Percentiles rank a stretch among this genome's conserved stretches.
These are phyloP conservation scores for Sordariomycetes sp. DNA, from an alignment of 2,329 filamentous ascomycete species.

Conservation along the genomic window DNA sequence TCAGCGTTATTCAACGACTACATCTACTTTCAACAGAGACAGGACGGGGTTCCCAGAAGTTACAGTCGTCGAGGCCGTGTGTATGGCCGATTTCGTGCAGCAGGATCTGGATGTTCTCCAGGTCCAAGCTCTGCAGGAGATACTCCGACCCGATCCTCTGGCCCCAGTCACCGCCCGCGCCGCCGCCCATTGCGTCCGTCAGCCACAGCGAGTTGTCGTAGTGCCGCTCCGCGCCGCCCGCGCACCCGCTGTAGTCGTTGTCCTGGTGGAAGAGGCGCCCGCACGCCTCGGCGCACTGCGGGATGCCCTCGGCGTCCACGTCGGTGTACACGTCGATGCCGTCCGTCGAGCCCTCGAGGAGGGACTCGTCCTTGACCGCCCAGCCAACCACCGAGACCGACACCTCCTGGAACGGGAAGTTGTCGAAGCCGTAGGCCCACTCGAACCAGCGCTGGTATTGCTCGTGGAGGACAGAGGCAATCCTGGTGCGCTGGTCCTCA, in stretches of 20 bases:
- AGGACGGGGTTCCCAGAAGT: slow-evolving; percentile 10
- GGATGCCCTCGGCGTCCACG: slow-evolving; percentile 24
- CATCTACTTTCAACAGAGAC: neutral
- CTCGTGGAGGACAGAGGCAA: slow-evolving; percentile 21
- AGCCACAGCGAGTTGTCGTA: slow-evolving; percentile 36
- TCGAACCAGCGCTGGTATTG: slow-evolving; percentile 29
- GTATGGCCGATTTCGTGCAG: slow-evolving; percentile 35
- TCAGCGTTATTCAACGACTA: neutral
- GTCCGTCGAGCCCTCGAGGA: slow-evolving; percentile 24
- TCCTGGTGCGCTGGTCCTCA: slow-evolving; percentile 23
- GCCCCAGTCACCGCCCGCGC: slow-evolving; percentile 36
- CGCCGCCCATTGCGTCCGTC: slow-evolving; percentile 30
- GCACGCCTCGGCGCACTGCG: slow-evolving; percentile 28
- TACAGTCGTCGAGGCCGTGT: slow-evolving; percentile 26
- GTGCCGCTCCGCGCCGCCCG: slow-evolving; percentile 24
- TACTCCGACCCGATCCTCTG: slow-evolving; percentile 31
- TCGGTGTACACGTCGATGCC: slow-evolving; percentile 29
- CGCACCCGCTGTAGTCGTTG: slow-evolving; percentile 26
- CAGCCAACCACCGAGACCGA: slow-evolving; percentile 29
- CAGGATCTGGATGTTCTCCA: slow-evolving; percentile 29
- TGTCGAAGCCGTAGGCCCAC: slow-evolving; percentile 29
- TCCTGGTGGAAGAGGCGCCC: slow-evolving; percentile 33
- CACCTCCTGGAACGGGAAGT: slow-evolving; percentile 27
- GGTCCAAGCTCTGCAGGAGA: slow-evolving; percentile 24
- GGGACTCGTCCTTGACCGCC: slow-evolving; percentile 24